Conservation (phyloP, 495 filamentous ascomycete species). For the Tuber microsphaerosporum region DNA sequence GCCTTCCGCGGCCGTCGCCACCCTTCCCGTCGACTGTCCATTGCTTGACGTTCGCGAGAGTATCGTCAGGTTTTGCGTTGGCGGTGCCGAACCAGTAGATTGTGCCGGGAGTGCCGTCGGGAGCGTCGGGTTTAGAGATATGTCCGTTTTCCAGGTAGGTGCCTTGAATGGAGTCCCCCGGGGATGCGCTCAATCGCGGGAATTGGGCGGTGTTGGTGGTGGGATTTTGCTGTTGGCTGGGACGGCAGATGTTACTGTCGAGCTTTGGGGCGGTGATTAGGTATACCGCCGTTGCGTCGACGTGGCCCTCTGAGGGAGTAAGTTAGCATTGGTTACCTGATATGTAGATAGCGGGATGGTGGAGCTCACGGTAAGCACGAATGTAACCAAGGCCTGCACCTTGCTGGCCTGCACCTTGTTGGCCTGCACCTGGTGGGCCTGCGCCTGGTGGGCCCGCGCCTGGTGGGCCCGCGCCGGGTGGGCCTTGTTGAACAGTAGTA, state of each 20-base stretch:
- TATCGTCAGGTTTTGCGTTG: slow-evolving; percentile 14
- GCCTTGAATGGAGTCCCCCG: slow-evolving; percentile 25
- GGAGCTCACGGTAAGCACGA: slow-evolving; percentile 19
- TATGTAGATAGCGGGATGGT: background rate
- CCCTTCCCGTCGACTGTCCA: slow-evolving; percentile 31
- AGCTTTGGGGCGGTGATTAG: slow-evolving; percentile 10
- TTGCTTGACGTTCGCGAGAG: slow-evolving; percentile 15
- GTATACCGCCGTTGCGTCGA: slow-evolving; percentile 11
- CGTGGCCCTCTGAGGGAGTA: slow-evolving; percentile 8
- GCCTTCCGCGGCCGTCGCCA: slow-evolving; percentile 18
- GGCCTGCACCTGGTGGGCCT: background rate
- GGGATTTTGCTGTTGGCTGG: slow-evolving; percentile 11
- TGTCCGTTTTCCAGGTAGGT: slow-evolving; percentile 39
- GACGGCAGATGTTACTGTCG: slow-evolving; percentile 12
- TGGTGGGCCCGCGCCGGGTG: background rate
- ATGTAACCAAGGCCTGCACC: slow-evolving; percentile 15
- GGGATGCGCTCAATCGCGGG: slow-evolving; percentile 27
- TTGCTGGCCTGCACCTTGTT: background rate
- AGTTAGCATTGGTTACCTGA: slow-evolving; percentile 7
- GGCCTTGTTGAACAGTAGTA: background rate
- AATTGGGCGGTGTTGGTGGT: slow-evolving; percentile 7
- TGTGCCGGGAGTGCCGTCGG: slow-evolving; percentile 15
- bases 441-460: background rate
- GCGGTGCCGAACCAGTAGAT: slow-evolving; percentile 37
- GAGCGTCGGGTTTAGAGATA: slow-evolving; percentile 20